Conservation (phyloP, 2,329 filamentous ascomycete species). For the Talaromyces sp. region DNA sequence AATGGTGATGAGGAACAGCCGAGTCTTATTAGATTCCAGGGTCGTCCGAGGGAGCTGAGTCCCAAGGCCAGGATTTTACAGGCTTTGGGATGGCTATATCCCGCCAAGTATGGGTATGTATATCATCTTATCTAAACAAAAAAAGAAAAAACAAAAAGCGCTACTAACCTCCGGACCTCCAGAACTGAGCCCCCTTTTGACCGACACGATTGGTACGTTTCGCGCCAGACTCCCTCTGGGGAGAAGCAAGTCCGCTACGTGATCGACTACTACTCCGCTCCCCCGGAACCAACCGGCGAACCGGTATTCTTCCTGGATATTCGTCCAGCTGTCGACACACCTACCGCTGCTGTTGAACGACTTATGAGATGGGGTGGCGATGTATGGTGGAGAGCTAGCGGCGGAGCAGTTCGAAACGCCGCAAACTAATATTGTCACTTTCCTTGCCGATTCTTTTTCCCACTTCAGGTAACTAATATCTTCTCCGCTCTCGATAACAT, state of each 20-base stretch:
- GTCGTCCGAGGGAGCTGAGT: constrained; percentile 79
- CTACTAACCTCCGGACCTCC: neutral
- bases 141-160: too few relatives aligned
- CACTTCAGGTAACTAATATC: neutral
- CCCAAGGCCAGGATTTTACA: constrained; percentile 85
- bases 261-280: constrained; percentile 91
- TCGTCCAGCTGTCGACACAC: constrained; percentile 77
- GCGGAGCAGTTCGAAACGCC: constrained; percentile 51
- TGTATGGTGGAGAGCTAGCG: constrained; percentile 85
- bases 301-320: constrained; percentile 96
- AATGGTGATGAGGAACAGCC: constrained; percentile 45
- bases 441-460: too few relatives aligned
- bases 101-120: constrained; percentile 67
- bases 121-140: neutral
- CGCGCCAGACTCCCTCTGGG: constrained; percentile 61
- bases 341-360: constrained; percentile 72
- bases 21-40: constrained; percentile 78
- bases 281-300: constrained; percentile 75
- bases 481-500: neutral
- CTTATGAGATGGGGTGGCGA: constrained; percentile 86
- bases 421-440: neutral
- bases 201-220: constrained; percentile 93
- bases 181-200: constrained; percentile 86
- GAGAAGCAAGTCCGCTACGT: constrained; percentile 82
- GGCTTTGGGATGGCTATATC: constrained; percentile 71